These are phyloP conservation scores for Aspergillus panamensis DNA, from an alignment of 495 filamentous ascomycete genomes.

Conservation along the genomic window DNA sequence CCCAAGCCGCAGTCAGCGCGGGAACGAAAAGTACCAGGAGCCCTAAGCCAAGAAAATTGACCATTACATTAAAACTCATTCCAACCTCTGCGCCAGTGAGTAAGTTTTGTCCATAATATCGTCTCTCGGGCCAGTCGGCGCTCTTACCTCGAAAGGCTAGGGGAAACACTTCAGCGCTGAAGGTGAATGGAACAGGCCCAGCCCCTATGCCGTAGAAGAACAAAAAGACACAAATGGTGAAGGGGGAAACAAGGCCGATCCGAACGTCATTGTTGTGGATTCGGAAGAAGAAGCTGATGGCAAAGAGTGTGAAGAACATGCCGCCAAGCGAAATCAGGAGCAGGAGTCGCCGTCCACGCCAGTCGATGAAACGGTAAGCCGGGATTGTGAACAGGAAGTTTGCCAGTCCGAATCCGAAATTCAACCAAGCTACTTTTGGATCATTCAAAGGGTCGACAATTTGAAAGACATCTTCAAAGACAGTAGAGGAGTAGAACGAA, in stretches of 20 bases:
- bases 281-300: constrained; percentile 19
- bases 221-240: constrained; percentile 19
- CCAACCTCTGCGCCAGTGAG: constrained; percentile 47
- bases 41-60: constrained; percentile 47
- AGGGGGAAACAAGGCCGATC: constrained; percentile 12
- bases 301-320: constrained; percentile 23
- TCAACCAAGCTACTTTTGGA: constrained; percentile 47
- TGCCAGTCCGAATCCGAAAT: constrained; percentile 47
- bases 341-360: constrained; percentile 25
- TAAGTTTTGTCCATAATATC: neutral
- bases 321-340: constrained; percentile 26
- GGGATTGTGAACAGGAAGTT: constrained; percentile 32
- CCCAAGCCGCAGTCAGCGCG: constrained; percentile 14
- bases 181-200: constrained; percentile 25
- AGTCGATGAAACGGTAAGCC: constrained; percentile 26
- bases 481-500: constrained; percentile 65
- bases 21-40: constrained; percentile 28
- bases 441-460: neutral
- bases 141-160: constrained; percentile 56
- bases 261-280: constrained; percentile 8
- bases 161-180: constrained; percentile 65
- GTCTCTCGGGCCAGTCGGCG: neutral
- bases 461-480: constrained; percentile 59
- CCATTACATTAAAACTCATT: constrained; percentile 68
- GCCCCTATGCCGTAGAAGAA: constrained; percentile 25